Base-by-base conservation (phyloP, 495 filamentous ascomycete species). In the Aspergillus homomorphus region DNA sequence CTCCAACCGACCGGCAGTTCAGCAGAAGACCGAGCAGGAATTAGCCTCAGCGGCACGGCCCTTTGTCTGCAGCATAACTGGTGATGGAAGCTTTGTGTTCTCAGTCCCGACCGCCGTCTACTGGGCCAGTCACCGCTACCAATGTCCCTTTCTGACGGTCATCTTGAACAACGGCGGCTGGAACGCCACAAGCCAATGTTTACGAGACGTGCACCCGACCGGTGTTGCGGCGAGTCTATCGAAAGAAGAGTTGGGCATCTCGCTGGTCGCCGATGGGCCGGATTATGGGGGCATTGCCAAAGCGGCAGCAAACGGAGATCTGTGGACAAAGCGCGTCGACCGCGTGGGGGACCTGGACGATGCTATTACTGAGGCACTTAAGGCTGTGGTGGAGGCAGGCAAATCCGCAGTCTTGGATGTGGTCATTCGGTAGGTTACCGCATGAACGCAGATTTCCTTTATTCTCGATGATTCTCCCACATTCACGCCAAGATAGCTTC, bases 61-160 rank as follows among this genome's bases (percentile, higher is more conserved):
- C 16, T 63, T 71, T 38, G 57, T 71, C 1, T 65, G 62, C 58
- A 56, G 53, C 54, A 65, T 73, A 18, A 61, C 53, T 9, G 70
- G 70, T 12, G 70, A 73, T 45, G 70, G 70, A 7, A 66, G 62
- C 21, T 73, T 62, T 28, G 57, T 73, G 9, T 73, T 69, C 54
- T 60, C 60, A 12, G 58, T 68, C 16, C 68, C 68, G 18, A 62
- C 55, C 8, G 62, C 60, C 12, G 70, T 64, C 19, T 69, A 69
- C 49, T 73, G 68, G 70, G 63, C 64, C 15, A 60, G 60, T 16
- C 58, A 66, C 20, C 60, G 65, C 20, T 63, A 71, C 46, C 51
- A 65, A 14, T 61, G 56, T 28, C 68, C 68, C 16, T 61, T 71
- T 41, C 42, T 73, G 28, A 73, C 70, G 14, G 53, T 71, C 18